Base-by-base conservation (phyloP, 495 filamentous ascomycete genomes). In the Melanomma pulvis-pyrius region DNA sequence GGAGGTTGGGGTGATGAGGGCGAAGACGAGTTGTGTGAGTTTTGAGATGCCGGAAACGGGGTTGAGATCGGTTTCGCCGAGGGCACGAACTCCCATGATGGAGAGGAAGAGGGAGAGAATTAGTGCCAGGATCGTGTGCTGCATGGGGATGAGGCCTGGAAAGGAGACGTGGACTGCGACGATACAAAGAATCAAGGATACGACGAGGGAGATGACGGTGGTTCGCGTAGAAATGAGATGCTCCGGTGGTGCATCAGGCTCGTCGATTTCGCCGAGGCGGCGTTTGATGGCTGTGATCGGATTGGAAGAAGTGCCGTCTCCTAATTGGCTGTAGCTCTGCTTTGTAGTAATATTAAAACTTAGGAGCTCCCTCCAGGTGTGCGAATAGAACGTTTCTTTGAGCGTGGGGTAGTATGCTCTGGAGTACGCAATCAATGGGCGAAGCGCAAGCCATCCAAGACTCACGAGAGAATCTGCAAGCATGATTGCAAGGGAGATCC, bases 1-100 rank as follows among this genome's bases (percentile, higher is more conserved):
- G 6, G 69, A 47, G 12, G 39, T 65, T 1, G 96, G 92, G 13
- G 93, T 94, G 25, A 93, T 84, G 41, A 97, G 85, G 0, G 90
- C 90, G 77, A 98, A 97, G 75, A 97, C 85, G 11, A 98, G 87
- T 78, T 98, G 94, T 0, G 94, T 96, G 5, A 98, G 81, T 80
- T 98, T 98, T 75, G 87, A 91, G 78, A 98, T 98, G 51, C 94
- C 94, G 22, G 91, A 96, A 21, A 98, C 94, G 9, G 94, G 94
- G 75, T 98, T 98, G 26, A 98, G 83, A 73, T 98, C 94, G 9
- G 94, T 98, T 79, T 98, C 93, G 39, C 94, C 93, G 0, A 97
- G 82, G 0, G 94, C 94, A 22, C 94, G 83, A 55, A 98, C 94
- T 52, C 96, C 96, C 92, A 98, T 97, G 63, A 98, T 87, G 54